Evolutionary conservation across 2,329 filamentous ascomycete genomes (phyloP).

Genomic region (Cladobotryum protrusum): DNA sequence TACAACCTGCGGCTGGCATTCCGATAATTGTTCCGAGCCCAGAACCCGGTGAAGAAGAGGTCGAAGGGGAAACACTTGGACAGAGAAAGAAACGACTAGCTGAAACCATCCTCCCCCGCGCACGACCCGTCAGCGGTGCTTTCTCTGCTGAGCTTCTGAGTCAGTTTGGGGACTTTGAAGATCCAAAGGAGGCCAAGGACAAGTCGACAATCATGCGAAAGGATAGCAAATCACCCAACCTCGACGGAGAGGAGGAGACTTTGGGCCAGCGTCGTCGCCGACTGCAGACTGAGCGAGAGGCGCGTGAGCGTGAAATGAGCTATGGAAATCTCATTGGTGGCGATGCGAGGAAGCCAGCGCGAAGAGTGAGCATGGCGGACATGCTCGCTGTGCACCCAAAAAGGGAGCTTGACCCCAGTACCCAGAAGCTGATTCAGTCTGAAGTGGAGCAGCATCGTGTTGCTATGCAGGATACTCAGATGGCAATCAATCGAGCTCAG

Average conservation of each 20-base stretch:
- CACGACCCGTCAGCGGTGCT: constrained; percentile 55
- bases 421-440: constrained; percentile 34
- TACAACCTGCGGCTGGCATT: constrained; percentile 16
- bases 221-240: constrained; percentile 32
- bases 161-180: constrained; percentile 51
- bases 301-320: constrained; percentile 51
- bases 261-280: constrained; percentile 70
- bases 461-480: constrained; percentile 39
- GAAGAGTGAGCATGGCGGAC: constrained; percentile 52
- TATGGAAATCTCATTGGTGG: constrained; percentile 23
- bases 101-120: constrained; percentile 40
- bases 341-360: constrained; percentile 14
- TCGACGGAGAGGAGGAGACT: constrained; percentile 59
- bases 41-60: constrained; percentile 43
- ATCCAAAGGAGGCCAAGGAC: constrained; percentile 31
- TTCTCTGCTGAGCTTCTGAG: constrained; percentile 65
- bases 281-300: constrained; percentile 63
- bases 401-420: constrained; percentile 29
- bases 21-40: constrained; percentile 20
- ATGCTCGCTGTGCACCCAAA: constrained; percentile 43
- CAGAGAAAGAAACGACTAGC: constrained; percentile 60
- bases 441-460: constrained; percentile 37
- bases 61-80: constrained; percentile 59
- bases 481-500: constrained; percentile 42
- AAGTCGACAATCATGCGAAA: constrained; percentile 25